A percentile compares a stretch with the other conserved stretches of the same genome.
phyloP scores from a whole-genome alignment of 1,284 basidiomycete species.

The Boletus holoroseus region DNA sequence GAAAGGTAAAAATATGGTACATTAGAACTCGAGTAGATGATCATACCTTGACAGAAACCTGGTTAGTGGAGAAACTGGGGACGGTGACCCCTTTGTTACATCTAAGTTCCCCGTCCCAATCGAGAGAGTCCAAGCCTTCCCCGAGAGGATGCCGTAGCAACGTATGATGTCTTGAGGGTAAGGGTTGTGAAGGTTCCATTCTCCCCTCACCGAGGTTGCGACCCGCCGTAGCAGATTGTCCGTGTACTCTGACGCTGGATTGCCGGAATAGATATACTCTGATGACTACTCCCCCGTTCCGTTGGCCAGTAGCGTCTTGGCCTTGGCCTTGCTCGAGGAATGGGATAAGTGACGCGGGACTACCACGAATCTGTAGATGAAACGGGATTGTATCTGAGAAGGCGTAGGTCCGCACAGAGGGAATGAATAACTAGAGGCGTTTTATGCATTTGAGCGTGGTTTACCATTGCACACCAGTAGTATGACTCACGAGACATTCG shows the following conservation, averaged over 20 bases:
- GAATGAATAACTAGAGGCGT: slow-evolving; percentile 28
- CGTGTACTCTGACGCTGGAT: slow-evolving; percentile 14
- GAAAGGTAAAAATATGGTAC: neutral
- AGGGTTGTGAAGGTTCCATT: slow-evolving; percentile 14
- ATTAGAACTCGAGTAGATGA: neutral
- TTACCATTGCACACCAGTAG: neutral
- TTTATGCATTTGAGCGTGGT: neutral
- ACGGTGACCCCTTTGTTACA: slow-evolving; percentile 19
- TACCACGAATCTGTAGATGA: slow-evolving; percentile 31
- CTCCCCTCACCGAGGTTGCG: slow-evolving; percentile 23
- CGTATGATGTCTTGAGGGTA: slow-evolving; percentile 1
- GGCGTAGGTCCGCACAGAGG: slow-evolving; percentile 24
- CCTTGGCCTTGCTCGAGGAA: slow-evolving; percentile 24
- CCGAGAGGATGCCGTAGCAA: slow-evolving; percentile 10
- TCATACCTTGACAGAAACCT: slow-evolving; percentile 26
- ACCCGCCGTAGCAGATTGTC: slow-evolving; percentile 7
- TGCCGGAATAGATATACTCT: slow-evolving; percentile 28
- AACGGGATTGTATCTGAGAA: slow-evolving; percentile 32
- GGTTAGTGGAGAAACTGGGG: slow-evolving; percentile 22
- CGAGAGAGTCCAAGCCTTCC: slow-evolving; percentile 23
- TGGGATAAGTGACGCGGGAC: slow-evolving; percentile 22
- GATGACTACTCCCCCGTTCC: slow-evolving; percentile 11
- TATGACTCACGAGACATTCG: slow-evolving; percentile 29
- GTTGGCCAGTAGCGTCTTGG: neutral
- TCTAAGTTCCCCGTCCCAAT: slow-evolving; percentile 30